Percentiles rank a stretch among this genome's conserved stretches.
Conservation (phyloP, 306 rosid species). For the Vicia sativa region DNA sequence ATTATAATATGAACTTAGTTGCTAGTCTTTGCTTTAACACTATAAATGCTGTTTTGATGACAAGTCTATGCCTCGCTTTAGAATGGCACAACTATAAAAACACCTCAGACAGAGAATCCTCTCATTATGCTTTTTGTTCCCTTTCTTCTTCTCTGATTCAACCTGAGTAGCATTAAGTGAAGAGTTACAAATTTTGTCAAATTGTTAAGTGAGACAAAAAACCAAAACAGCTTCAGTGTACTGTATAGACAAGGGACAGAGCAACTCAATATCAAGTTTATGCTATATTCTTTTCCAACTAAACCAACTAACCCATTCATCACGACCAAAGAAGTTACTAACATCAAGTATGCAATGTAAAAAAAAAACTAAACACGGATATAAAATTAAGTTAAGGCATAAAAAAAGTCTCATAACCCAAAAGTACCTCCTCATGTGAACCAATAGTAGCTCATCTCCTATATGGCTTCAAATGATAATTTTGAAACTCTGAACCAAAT, state of each 20-base stretch:
- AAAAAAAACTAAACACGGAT: background rate
- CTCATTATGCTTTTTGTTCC: background rate
- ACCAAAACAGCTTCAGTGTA: background rate
- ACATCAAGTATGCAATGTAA: too few species aligned
- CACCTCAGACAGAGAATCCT: background rate
- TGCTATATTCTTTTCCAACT: slow-evolving; percentile 1
- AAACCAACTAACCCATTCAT: background rate
- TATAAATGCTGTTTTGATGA: too few species aligned
- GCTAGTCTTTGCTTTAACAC: too few species aligned
- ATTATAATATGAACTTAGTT: too few species aligned
- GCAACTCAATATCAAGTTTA: background rate
- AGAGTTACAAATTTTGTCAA: background rate
- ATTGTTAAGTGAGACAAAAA: background rate
- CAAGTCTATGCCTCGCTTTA: too few species aligned
- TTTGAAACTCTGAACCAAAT: slow-evolving; percentile 78
- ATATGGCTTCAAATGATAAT: slow-evolving; percentile 78
- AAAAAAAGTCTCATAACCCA: slow-evolving; percentile 2
- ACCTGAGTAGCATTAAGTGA: background rate
- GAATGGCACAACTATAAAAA: background rate
- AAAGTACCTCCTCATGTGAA: slow-evolving; percentile 19
- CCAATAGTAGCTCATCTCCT: slow-evolving; percentile 48
- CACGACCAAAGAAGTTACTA: too few species aligned
- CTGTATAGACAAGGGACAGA: background rate
- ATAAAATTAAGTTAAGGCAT: background rate
- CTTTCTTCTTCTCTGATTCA: background rate